Evolutionary conservation across 1,284 basidiomycete species (phyloP).

Genomic region (Vanrija sp.): DNA sequence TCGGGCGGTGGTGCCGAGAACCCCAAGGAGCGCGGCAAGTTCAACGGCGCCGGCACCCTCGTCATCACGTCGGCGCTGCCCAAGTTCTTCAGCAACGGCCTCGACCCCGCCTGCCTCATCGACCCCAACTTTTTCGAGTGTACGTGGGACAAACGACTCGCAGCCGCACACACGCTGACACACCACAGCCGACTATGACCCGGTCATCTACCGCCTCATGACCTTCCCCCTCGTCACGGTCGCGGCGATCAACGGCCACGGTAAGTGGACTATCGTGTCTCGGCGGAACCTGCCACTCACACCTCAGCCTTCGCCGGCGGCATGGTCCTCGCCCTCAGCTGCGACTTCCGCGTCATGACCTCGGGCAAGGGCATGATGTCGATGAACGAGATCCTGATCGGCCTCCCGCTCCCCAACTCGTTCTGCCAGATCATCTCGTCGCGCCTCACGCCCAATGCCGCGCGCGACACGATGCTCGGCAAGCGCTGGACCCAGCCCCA

Average conservation of each 20-base stretch:
- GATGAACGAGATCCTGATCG: slow-evolving; percentile 93
- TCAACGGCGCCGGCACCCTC: slow-evolving; percentile 58
- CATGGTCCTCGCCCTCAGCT: slow-evolving; percentile 71
- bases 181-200: slow-evolving; percentile 44
- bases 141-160: slow-evolving; percentile 46
- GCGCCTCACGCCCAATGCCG: slow-evolving; percentile 62
- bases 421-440: slow-evolving; percentile 64
- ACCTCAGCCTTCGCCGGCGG: slow-evolving; percentile 72
- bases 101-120: slow-evolving; percentile 65
- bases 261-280: slow-evolving; percentile 18
- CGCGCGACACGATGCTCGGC: slow-evolving; percentile 74
- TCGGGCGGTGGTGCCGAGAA: slow-evolving; percentile 45
- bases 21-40: slow-evolving; percentile 51
- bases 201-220: slow-evolving; percentile 41
- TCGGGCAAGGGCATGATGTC: slow-evolving; percentile 76
- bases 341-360: slow-evolving; percentile 89
- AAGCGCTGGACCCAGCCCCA: slow-evolving; percentile 75
- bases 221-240: slow-evolving; percentile 59
- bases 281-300: not conserved
- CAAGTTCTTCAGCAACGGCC: slow-evolving; percentile 87
- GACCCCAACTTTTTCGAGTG: slow-evolving; percentile 71
- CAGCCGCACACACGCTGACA: not conserved
- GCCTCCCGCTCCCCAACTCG: slow-evolving; percentile 70
- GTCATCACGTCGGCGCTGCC: slow-evolving; percentile 70
- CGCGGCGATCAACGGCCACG: slow-evolving; percentile 84